These are phyloP conservation scores for Acanthamoeba triangularis DNA, from an alignment of 208 protist species.

Conservation along the genomic window DNA sequence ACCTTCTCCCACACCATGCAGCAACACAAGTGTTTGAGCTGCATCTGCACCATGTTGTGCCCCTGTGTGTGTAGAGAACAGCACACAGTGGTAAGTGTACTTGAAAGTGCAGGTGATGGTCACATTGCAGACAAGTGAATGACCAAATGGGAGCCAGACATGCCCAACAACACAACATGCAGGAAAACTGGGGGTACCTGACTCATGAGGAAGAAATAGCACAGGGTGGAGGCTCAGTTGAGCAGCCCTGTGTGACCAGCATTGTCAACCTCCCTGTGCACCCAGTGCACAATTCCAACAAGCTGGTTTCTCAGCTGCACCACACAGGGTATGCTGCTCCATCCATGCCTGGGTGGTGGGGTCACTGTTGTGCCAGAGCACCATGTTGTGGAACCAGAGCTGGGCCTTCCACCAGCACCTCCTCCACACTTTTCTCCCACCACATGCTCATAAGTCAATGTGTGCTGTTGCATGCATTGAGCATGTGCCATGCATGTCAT, in stretches of 20 bases:
- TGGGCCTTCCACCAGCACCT: background rate
- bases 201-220: background rate
- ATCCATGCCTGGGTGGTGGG: background rate
- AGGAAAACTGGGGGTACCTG: background rate
- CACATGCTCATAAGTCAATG: background rate
- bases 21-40: constrained; percentile 16
- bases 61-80: background rate
- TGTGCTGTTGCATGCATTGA: too few species aligned
- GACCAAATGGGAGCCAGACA: too few species aligned
- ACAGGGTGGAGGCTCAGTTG: background rate
- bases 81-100: too few species aligned
- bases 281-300: constrained; percentile 4
- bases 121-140: too few species aligned
- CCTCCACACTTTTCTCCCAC: background rate
- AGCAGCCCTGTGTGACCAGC: background rate
- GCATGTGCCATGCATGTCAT: background rate
- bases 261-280: background rate
- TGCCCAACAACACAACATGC: background rate
- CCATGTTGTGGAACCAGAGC: background rate
- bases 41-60: background rate
- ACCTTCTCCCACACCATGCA: background rate
- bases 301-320: background rate
- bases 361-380: background rate
- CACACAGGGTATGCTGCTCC: background rate
- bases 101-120: too few species aligned